Base-by-base conservation (phyloP, 495 filamentous ascomycete species). In the Aspergillus olivimuriae region DNA sequence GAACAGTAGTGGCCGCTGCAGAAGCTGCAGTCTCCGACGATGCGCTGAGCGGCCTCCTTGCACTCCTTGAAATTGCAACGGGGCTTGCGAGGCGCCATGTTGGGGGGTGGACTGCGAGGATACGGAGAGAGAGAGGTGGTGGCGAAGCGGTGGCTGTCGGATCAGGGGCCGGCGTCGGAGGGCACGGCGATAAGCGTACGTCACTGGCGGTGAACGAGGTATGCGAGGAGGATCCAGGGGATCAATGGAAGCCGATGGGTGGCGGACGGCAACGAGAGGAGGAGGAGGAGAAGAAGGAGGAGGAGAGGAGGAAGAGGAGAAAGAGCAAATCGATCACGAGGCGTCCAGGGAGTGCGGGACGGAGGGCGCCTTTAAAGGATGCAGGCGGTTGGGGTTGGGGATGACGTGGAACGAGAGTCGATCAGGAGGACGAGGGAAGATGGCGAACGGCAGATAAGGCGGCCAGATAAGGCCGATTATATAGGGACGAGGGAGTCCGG, bases 21-120 rank as follows among this genome's bases (percentile, higher is more conserved):
- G 69, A 97, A 97, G 41, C 80, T 83, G 72, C 92, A 98, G 68
- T 97, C 92, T 8, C 94, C 94, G 33, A 95, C 86, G 58, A 97
- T 95, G 43, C 86, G 79, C 62, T 94, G 88, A 17, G 89, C 89
- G 23, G 77, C 75, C 48, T 83, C 78, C 61, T 77, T 87, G 80
- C 92, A 98, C 48, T 86, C 82, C 69, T 87, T 89, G 74, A 83
- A 87, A 48, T 77, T 82, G 75, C 92, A 98, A 46, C 82, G 78
- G 50, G 84, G 80, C 77, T 89, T 94, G 69, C 84, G 87, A 47
- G 82, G 75, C 49, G 86, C 70, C 65, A 69, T 80, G 67, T 45
- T 53, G 51, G 10, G 26, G 12, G 24, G 31, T 28, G 24, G 24
- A n/a, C 16, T 34, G 33, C 33, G 19, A 47, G 60, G 51, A 51